Percentiles rank a stretch among this genome's conserved stretches.
Evolutionary conservation across 208 protist genomes (phyloP).

Genomic region (Acanthamoeba rhysodes): DNA sequence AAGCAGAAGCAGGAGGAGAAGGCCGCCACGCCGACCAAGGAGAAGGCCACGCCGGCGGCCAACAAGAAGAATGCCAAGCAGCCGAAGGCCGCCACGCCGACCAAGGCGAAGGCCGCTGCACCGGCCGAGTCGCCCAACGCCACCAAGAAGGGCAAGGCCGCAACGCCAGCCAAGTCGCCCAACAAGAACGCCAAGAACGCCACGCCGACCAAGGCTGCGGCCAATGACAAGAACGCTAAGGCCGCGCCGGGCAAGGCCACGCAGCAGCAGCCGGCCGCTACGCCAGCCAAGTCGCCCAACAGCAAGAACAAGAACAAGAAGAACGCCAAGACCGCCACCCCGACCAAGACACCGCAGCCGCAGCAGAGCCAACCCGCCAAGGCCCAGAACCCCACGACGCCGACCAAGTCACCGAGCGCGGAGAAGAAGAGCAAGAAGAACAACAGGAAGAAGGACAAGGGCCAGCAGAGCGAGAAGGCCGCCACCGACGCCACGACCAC

Average conservation of each 20-base stretch:
- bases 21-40: not conserved
- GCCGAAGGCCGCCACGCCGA: not conserved
- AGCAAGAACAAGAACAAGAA: not conserved
- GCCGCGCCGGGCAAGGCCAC: not conserved
- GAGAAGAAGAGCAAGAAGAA: not conserved
- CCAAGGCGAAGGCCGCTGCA: not conserved
- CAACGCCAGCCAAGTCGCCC: not conserved
- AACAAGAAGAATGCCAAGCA: not conserved
- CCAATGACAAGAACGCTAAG: slow-evolving; percentile 5
- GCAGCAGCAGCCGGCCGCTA: not conserved
- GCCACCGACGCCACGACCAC: not conserved
- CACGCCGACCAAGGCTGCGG: not conserved
- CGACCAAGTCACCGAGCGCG: not conserved
- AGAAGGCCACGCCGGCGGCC: no score
- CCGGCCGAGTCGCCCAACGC: not conserved
- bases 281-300: not conserved
- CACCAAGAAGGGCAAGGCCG: not conserved
- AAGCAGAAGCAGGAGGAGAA: not conserved
- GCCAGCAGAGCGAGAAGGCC: not conserved
- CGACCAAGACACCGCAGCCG: not conserved
- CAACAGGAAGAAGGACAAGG: slow-evolving; percentile 18
- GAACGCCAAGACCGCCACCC: not conserved
- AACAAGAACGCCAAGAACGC: not conserved
- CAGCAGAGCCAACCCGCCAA: not conserved
- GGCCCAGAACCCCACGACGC: not conserved